Base-by-base conservation (phyloP, 352 stramenopile genomes). In the Pythium sp. region DNA sequence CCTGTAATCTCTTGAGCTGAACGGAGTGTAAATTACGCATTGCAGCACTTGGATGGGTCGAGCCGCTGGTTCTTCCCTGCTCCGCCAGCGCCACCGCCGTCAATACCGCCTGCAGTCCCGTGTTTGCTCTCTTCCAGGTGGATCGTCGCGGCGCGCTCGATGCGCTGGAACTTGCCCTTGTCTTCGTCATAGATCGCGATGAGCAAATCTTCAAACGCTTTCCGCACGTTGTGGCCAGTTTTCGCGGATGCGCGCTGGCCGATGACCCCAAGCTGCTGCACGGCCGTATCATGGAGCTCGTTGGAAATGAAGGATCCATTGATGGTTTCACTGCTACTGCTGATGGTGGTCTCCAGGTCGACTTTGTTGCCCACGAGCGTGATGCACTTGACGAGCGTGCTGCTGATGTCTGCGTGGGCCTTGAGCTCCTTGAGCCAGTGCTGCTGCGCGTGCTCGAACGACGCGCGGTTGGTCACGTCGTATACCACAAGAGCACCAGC, bases 291-390 rank as follows among this genome's bases (percentile, higher is more conserved):
- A 46, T 94, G 86, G 1, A 77, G 66, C 28, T 76, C 72, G 5
- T 58, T 41, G 0, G 76, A 67, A 14, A 92, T 80, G 30, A 78
- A 77, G 0, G 71, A 57, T 38, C 32, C 30, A 9, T 18, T 32
- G 7, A 26, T 9, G n/a, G 51, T 14, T 2, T 57, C 1, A 34
- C 12, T 32, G 43, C 66, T 36, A 7, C 59, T 67, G 5, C 66
- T 41, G 6, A 41, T 34, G 7, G n/a, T 26, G 0, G 60, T 24
- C 55, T 83, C 78, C 41, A 94, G 69, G 62, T 94, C 87, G 22
- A 89, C 70, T 54, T 94, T 94, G 58, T 94, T 94, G 65, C 85
- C 87, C 43, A 94, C 87, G 22, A 94, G 72, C 71, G 91, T 81
- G 59, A 94, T 81, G 67, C 85, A 92, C 11, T 65, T 87, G 4